Evolutionary conservation across 139 green algal species (phyloP).

Genomic region (Chlorella sp.): DNA sequence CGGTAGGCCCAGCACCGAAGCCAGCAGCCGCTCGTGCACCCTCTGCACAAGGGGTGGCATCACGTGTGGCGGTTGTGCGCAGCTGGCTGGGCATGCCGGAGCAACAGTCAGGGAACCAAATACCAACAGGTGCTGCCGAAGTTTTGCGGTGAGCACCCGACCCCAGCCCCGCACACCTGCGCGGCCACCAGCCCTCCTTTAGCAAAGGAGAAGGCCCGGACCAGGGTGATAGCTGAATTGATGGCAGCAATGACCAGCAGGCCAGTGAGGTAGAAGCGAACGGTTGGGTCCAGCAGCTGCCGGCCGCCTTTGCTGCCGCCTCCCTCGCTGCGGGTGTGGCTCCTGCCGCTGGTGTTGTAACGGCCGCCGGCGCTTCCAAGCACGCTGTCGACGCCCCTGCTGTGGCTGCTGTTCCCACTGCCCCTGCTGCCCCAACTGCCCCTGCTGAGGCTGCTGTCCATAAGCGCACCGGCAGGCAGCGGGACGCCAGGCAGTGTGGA

Average conservation of each 20-base stretch:
- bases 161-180: neutral
- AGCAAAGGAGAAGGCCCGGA: constrained; percentile 85
- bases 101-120: too few relatives aligned
- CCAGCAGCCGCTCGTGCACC: constrained; percentile 69
- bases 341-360: neutral
- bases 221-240: constrained; percentile 62
- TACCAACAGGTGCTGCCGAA: too few relatives aligned
- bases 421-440: neutral
- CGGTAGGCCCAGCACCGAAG: constrained; percentile 58
- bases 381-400: neutral
- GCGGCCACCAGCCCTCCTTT: constrained; percentile 75
- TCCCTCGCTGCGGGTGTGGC: neutral
- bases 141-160: too few relatives aligned
- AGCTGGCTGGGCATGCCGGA: neutral
- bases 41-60: neutral
- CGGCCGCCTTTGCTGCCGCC: neutral
- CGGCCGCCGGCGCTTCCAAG: neutral
- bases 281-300: constrained; percentile 12
- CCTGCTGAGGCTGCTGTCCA: neutral
- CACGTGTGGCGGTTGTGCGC: neutral
- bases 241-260: constrained; percentile 59
- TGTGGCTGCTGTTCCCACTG: too few relatives aligned
- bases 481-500: too few relatives aligned
- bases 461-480: too few relatives aligned
- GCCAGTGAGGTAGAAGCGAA: constrained; percentile 59